Percentiles rank a stretch among this genome's conserved stretches.
Evolutionary conservation across 202 grass and related monocot species (phyloP).

Genomic region (Schoenoplectus tabernaemontani): DNA sequence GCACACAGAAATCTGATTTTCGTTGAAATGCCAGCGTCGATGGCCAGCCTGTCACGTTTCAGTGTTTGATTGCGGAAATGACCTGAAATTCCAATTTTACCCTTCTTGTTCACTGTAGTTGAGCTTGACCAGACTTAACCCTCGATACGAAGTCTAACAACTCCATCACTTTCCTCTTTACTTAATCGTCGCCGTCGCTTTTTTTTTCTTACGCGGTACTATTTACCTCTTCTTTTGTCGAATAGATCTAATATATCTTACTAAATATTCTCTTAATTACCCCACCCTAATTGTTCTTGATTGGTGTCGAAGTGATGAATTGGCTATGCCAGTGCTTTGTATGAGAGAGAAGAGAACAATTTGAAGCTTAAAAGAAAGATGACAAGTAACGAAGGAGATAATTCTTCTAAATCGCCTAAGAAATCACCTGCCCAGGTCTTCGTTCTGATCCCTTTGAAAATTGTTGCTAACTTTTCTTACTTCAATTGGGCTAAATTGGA

Average conservation of each 20-base stretch:
- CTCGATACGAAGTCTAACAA: background rate
- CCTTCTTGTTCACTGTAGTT: background rate
- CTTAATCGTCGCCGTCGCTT: conserved; percentile 22
- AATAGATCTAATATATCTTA: conserved; percentile 15
- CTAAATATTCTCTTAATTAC: conserved; percentile 9
- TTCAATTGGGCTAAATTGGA: background rate
- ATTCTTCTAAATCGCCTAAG: conserved; percentile 63
- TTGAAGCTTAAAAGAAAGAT: conserved; percentile 26
- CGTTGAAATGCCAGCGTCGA: background rate
- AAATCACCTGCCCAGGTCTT: conserved; percentile 60
- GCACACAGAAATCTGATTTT: background rate
- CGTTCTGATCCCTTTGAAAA: background rate
- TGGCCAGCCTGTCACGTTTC: background rate
- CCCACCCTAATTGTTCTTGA: background rate
- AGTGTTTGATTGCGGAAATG: background rate
- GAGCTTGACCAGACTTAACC: conserved; percentile 14
- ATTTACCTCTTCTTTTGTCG: background rate
- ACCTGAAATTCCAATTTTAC: background rate
- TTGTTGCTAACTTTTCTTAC: background rate
- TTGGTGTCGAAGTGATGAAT: conserved; percentile 27
- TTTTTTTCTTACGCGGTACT: background rate
- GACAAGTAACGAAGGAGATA: conserved; percentile 63
- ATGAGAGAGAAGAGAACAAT: conserved; percentile 11
- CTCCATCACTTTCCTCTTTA: conserved; percentile 31
- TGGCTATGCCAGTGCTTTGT: conserved; percentile 13